Evolutionary conservation across 2,329 filamentous ascomycete genomes (phyloP), one percentile per base, ranked within the genome.

Genomic region (Colletotrichum simmondsii): DNA sequence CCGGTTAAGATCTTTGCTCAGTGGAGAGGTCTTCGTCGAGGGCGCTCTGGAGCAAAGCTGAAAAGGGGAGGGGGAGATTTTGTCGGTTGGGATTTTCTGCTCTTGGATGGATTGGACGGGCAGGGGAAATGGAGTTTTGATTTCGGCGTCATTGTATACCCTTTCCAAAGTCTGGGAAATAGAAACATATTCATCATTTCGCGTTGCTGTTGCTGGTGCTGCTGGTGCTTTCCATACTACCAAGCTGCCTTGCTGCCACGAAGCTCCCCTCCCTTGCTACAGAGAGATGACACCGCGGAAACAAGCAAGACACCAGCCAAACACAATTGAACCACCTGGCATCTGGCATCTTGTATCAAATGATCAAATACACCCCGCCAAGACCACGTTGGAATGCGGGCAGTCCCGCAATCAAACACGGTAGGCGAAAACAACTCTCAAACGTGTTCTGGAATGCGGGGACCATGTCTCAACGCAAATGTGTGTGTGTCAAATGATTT

Each of bases 1-100:
- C 89, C 0, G 89, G 89, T 52, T 91, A 60, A 16, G 8, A 19
- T 1, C 10, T n/a, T n/a, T n/a, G 30, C 30, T n/a, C 14, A 10
- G 11, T 35, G 32, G 11, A 5, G 32, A 35, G 32, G 32, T 10
- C 32, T 12, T 12, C 11, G 32, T 35, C 32, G 11, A 35, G 32
- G 32, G 12, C 2, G 32, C 32, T 2, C 32, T 35, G 11, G 32
- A 35, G 11, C 11, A 35, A 35, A 5, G 32, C 11, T n/a, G n/a
- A n/a, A n/a, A n/a, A n/a, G 14, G 14, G 14, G 3, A 19, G 1
- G 32, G 30, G 32, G 11, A 10, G 8, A 8, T 14, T 42, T 37
- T 19, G 14, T 42, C 37, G 14, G 5, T 19, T 42, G 32, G 32
- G 30, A 12, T 35, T 4, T 35, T 35, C 12, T 12, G 32, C 11